These are phyloP conservation scores for Globisporangium nunn DNA, from an alignment of 352 stramenopile species.

Conservation along the genomic window DNA sequence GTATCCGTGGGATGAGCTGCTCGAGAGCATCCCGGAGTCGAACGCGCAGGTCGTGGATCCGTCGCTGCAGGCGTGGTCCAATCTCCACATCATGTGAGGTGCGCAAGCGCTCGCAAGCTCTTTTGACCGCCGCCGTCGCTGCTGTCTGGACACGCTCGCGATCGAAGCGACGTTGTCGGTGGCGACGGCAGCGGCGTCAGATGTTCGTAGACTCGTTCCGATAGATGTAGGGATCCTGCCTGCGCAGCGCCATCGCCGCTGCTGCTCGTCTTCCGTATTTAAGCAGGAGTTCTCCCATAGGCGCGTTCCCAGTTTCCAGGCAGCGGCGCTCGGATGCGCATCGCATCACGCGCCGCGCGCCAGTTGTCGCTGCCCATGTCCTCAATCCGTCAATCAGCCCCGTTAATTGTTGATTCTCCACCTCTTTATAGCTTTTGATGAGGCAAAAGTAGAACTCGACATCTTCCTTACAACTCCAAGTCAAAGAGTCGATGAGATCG, in stretches of 20 bases:
- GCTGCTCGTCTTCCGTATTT: slow-evolving; percentile 11
- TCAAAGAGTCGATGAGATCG: neutral
- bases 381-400: too few species aligned
- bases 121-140: neutral
- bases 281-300: slow-evolving; percentile 1
- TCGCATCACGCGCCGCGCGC: too few species aligned
- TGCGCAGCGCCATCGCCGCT: neutral
- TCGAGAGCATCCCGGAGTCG: slow-evolving; percentile 64
- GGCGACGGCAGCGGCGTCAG: neutral
- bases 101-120: neutral
- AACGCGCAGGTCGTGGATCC: slow-evolving; percentile 36
- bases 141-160: neutral
- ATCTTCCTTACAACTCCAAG: neutral
- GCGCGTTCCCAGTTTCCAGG: neutral
- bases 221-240: slow-evolving; percentile 3
- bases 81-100: slow-evolving; percentile 60
- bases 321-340: too few species aligned
- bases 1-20: slow-evolving; percentile 62
- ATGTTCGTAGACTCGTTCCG: slow-evolving; percentile 3
- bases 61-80: slow-evolving; percentile 59
- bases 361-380: too few species aligned
- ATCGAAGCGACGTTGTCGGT: neutral
- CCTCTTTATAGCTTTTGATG: too few species aligned
- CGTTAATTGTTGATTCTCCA: too few species aligned
- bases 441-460: too few species aligned